Evolutionary conservation across 805 yeast species (phyloP), one percentile per base, ranked within the genome.

Genomic region (Candida golubevii): DNA sequence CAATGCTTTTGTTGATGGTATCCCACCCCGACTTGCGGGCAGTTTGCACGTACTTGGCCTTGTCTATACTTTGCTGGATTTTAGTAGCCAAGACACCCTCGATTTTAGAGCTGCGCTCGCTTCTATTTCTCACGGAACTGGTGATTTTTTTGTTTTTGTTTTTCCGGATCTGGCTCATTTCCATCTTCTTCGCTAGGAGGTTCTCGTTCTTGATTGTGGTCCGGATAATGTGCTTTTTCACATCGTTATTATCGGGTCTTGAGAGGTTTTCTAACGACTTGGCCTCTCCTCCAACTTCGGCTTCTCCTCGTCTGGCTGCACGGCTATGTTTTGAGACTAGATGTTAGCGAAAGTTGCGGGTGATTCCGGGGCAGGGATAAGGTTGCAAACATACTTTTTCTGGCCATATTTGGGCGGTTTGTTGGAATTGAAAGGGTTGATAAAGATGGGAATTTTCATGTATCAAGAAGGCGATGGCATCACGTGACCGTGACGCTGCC

Each of bases 1-100:
- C 72, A 9, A 80, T 74, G 28, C 62, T 60, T 46, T 75, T 68
- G 58, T 83, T 85, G 43, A 83, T 82, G 36, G 72, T 66, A 39
- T 83, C 89, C 93, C 91, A 85, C 12, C 79, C 83, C 0, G 86
- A 66, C 60, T 83, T 84, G 62, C 93, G 73, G 9, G 83, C 71
- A 15, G 62, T 66, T 54, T 79, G 83, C 27, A 84, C 80, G 52
- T 69, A 77, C 54, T 72, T 81, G 18, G 87, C 82, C 57, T 88
- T 75, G 38, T 74, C 73, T 26, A 82, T 76, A 51, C 88, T 80
- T 53, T 78, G 80, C 50, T 77, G 77, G 34, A 84, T 82, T 59
- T 83, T 85, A 36, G 77, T 74, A 14, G 79, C 73, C 41, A 83
- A 66, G 38, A 75, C 74, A 30, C 83, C 86, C 26, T 72, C 73